phyloP scores from a whole-genome alignment of 306 rosid genomes.

The Cajanus cajan region DNA sequence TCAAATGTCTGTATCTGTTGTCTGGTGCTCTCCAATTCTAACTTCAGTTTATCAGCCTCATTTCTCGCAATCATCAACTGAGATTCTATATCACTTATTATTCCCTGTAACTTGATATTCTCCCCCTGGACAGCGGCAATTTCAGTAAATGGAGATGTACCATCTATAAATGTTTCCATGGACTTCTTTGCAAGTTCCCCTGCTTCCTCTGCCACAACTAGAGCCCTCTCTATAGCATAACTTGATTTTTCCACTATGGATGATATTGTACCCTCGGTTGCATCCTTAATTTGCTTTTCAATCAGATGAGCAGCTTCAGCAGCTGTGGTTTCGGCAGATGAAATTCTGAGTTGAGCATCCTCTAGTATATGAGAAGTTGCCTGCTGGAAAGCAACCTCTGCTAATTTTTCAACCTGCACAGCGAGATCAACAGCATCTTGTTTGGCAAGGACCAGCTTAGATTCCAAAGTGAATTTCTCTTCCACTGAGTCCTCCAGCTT shows the following conservation, averaged over 20 bases:
- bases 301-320: constrained; percentile 62
- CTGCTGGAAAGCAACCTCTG: constrained; percentile 73
- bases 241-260: constrained; percentile 64
- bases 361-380: constrained; percentile 75
- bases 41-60: constrained; percentile 52
- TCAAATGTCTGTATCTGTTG: constrained; percentile 48
- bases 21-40: constrained; percentile 50
- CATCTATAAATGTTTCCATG: constrained; percentile 42
- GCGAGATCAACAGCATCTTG: constrained; percentile 77
- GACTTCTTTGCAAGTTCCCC: constrained; percentile 48
- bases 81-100: constrained; percentile 55
- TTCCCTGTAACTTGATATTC: constrained; percentile 56
- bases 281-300: constrained; percentile 64
- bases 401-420: constrained; percentile 76
- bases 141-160: constrained; percentile 49
- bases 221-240: constrained; percentile 60
- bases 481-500: constrained; percentile 61
- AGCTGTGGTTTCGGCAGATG: constrained; percentile 74
- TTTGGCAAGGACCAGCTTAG: constrained; percentile 71
- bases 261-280: constrained; percentile 58
- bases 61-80: constrained; percentile 51
- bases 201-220: constrained; percentile 61
- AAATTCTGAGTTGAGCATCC: constrained; percentile 67
- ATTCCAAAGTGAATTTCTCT: constrained; percentile 59
- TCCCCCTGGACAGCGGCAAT: constrained; percentile 51